Evolutionary conservation across 1,139 yeast species (phyloP).

Genomic region (Suhomyces atakaporum): DNA sequence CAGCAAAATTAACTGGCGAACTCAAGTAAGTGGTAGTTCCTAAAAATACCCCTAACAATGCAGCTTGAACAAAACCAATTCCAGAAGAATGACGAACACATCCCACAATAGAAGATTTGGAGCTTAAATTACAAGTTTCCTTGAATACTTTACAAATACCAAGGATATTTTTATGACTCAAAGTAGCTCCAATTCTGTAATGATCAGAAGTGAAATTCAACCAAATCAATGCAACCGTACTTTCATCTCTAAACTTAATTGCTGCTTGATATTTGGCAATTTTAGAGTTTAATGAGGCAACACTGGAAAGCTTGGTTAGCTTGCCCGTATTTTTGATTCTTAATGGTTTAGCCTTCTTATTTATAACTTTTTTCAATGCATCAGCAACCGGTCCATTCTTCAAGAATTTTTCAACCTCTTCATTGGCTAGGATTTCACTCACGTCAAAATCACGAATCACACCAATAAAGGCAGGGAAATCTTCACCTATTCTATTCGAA

Average conservation of each 20-base stretch:
- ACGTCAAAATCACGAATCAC: constrained; percentile 72
- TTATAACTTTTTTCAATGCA: constrained; percentile 57
- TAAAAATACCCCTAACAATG: constrained; percentile 76
- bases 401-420: constrained; percentile 69
- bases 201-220: constrained; percentile 74
- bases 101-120: constrained; percentile 74
- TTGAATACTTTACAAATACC: constrained; percentile 86
- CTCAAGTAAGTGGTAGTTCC: constrained; percentile 86
- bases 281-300: constrained; percentile 47
- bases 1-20: constrained; percentile 76
- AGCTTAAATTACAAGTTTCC: constrained; percentile 84
- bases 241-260: constrained; percentile 43
- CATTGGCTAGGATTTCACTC: constrained; percentile 72
- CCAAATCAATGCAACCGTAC: constrained; percentile 60
- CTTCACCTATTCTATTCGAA: constrained; percentile 69
- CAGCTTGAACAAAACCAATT: constrained; percentile 83
- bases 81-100: constrained; percentile 87
- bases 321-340: constrained; percentile 69
- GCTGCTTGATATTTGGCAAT: constrained; percentile 50
- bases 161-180: constrained; percentile 64
- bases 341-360: constrained; percentile 48
- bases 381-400: constrained; percentile 71
- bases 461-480: constrained; percentile 66
- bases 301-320: constrained; percentile 55
- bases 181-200: constrained; percentile 62